Conservation (phyloP, 306 rosid genomes). For the Lablab purpureus region DNA sequence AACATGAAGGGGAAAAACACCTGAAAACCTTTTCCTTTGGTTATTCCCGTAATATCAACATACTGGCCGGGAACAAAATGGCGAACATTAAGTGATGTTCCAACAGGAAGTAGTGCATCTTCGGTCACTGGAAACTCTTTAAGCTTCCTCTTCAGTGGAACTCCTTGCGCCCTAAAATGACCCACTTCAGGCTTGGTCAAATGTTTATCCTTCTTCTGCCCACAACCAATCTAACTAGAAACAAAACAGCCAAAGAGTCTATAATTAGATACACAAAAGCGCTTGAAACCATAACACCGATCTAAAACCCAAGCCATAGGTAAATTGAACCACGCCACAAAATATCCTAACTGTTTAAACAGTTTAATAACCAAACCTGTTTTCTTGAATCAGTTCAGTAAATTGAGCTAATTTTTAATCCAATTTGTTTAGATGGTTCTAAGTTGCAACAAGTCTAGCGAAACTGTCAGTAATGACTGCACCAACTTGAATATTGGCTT, state of each 20-base stretch:
- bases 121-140: constrained; percentile 92
- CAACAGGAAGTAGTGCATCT: constrained; percentile 96
- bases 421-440: not conserved
- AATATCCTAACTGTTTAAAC: not conserved
- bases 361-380: constrained; percentile 19
- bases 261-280: constrained; percentile 44
- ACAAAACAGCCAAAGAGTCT: constrained; percentile 45
- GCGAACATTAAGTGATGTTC: constrained; percentile 81
- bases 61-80: constrained; percentile 98
- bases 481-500: not conserved
- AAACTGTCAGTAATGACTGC: not conserved
- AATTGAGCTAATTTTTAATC: not conserved
- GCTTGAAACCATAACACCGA: not conserved
- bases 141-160: constrained; percentile 89
- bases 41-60: constrained; percentile 86
- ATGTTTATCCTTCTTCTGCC: constrained; percentile 96
- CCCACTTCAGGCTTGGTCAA: constrained; percentile 95
- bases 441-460: not conserved
- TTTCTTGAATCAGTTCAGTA: not conserved
- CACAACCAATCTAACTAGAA: constrained; percentile 98
- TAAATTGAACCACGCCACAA: not conserved
- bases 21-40: constrained; percentile 97
- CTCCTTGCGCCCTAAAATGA: constrained; percentile 98
- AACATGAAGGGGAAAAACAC: constrained; percentile 51
- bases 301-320: not conserved